phyloP scores from a whole-genome alignment of 1,139 yeast genomes.

The Candida anutae region DNA sequence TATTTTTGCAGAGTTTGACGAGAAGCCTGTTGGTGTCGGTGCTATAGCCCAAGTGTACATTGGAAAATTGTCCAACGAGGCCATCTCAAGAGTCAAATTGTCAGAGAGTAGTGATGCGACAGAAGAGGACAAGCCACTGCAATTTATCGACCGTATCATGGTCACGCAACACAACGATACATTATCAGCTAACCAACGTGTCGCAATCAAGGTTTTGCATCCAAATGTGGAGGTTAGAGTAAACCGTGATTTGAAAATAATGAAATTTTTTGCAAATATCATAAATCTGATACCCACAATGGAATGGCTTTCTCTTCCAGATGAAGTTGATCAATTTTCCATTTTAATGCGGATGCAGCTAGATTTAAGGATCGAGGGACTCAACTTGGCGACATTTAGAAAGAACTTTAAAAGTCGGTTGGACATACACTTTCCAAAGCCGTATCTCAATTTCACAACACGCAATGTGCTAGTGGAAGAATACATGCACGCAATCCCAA shows the following conservation, averaged over 20 bases:
- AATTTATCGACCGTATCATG: constrained; percentile 27
- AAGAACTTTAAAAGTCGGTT: constrained; percentile 49
- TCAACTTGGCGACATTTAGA: constrained; percentile 65
- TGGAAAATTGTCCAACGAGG: constrained; percentile 52
- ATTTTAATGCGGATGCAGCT: constrained; percentile 81
- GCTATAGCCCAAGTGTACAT: constrained; percentile 95
- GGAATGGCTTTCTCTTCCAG: constrained; percentile 97
- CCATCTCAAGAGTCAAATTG: constrained; percentile 27
- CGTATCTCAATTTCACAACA: constrained; percentile 59
- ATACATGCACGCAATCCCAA: constrained; percentile 72
- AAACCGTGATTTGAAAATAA: constrained; percentile 73
- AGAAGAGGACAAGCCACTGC: constrained; percentile 7
- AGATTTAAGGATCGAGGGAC: constrained; percentile 83
- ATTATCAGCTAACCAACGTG: constrained; percentile 44
- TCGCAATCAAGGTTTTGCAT: constrained; percentile 88
- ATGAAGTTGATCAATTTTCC: constrained; percentile 85
- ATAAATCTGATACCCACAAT: constrained; percentile 78
- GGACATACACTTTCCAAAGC: constrained; percentile 77
- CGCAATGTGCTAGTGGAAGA: constrained; percentile 81
- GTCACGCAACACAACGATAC: constrained; percentile 31
- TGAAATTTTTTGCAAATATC: constrained; percentile 67
- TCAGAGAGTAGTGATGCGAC: constrained; percentile 11
- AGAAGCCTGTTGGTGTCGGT: constrained; percentile 83
- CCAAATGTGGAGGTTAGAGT: constrained; percentile 73
- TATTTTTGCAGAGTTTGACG: constrained; percentile 72